phyloP scores from a whole-genome alignment of 2,329 filamentous ascomycete species.

The Cryphonectria radicalis region DNA sequence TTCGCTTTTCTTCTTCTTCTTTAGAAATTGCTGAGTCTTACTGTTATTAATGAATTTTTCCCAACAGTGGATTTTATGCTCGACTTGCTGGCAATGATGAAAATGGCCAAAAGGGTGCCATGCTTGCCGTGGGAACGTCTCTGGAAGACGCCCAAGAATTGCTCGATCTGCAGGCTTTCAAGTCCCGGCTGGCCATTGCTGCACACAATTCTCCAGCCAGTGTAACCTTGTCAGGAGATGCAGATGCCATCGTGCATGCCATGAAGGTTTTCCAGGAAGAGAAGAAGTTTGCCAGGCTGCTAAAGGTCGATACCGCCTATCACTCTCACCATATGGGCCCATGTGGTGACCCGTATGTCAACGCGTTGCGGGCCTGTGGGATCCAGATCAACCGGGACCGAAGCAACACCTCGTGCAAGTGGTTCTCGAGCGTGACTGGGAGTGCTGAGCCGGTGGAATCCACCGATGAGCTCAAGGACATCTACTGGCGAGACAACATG shows the following conservation, averaged over 20 bases:
- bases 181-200: conserved; percentile 33
- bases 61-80: conserved; percentile 19
- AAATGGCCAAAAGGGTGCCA: conserved; percentile 6
- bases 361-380: conserved; percentile 11
- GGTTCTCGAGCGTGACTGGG: conserved; percentile 34
- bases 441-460: background rate
- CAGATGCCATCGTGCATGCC: conserved; percentile 36
- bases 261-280: conserved; percentile 33
- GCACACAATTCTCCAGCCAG: conserved; percentile 38
- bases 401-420: conserved; percentile 17
- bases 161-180: conserved; percentile 27
- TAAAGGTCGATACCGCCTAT: conserved; percentile 47
- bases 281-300: conserved; percentile 36
- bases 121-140: conserved; percentile 20
- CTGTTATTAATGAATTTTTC: background rate
- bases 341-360: conserved; percentile 26
- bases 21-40: background rate
- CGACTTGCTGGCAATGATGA: conserved; percentile 7
- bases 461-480: background rate
- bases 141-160: conserved; percentile 31
- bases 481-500: conserved; percentile 33
- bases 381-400: background rate
- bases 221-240: conserved; percentile 37
- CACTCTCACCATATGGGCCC: conserved; percentile 44
- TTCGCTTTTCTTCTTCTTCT: background rate